Evolutionary conservation across 352 stramenopile species (phyloP).

Genomic region (Sclerospora graminicola): DNA sequence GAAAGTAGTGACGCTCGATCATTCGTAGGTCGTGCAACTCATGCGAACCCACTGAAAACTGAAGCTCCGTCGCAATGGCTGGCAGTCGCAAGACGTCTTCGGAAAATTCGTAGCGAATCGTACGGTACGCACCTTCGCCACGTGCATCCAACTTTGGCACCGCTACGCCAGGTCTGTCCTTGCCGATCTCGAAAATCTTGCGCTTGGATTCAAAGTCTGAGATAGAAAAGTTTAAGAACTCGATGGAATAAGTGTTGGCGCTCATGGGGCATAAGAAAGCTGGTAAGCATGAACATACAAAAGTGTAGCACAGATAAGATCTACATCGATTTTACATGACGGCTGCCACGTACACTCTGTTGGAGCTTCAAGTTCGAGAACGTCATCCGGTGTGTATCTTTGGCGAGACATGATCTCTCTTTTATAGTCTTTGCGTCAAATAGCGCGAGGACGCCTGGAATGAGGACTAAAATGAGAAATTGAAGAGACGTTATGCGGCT

Average conservation of each 20-base stretch:
- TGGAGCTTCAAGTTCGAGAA: slow-evolving; percentile 68
- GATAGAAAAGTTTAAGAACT: slow-evolving; percentile 94
- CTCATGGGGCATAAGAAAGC: slow-evolving; percentile 90
- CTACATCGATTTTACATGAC: neutral
- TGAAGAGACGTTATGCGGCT: slow-evolving; percentile 15
- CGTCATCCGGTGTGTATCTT: slow-evolving; percentile 76
- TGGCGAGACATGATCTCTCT: slow-evolving; percentile 37
- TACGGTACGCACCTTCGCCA: slow-evolving; percentile 85
- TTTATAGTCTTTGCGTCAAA: neutral
- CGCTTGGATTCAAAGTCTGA: slow-evolving; percentile 91
- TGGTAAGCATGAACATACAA: slow-evolving; percentile 9
- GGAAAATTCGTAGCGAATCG: slow-evolving; percentile 92
- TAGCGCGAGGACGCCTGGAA: neutral
- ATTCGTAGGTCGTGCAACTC: slow-evolving; percentile 90
- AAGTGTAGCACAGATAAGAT: slow-evolving; percentile 1
- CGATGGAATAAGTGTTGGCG: slow-evolving; percentile 91
- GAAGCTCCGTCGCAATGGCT: slow-evolving; percentile 83
- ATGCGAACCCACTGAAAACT: slow-evolving; percentile 88
- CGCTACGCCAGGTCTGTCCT: slow-evolving; percentile 51
- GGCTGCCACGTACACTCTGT: slow-evolving; percentile 42
- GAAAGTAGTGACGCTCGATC: slow-evolving; percentile 96
- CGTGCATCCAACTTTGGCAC: slow-evolving; percentile 82
- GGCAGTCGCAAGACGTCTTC: slow-evolving; percentile 89
- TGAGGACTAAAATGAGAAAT: neutral
- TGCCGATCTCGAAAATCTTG: slow-evolving; percentile 90